phyloP scores from a whole-genome alignment of 805 yeast species.

The Isabelozyma heimii region DNA sequence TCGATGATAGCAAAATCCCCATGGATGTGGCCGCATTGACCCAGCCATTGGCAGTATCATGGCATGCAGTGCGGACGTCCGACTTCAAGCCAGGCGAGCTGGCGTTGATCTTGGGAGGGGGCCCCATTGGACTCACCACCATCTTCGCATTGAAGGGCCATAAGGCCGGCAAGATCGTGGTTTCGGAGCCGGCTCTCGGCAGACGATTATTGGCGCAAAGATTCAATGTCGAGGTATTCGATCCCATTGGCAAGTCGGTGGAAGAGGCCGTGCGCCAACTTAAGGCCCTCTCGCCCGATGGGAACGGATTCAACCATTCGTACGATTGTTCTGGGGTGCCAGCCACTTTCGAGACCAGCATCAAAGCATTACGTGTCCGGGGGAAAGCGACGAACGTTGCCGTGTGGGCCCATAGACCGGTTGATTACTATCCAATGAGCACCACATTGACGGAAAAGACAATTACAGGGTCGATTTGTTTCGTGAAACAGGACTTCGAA shows the following conservation, averaged over 20 bases:
- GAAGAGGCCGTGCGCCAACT: constrained; percentile 36
- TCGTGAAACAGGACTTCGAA: constrained; percentile 54
- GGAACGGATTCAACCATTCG: constrained; percentile 46
- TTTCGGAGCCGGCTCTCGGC: constrained; percentile 55
- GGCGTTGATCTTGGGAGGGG: constrained; percentile 58
- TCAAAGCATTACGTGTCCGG: constrained; percentile 47
- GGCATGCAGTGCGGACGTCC: constrained; percentile 55
- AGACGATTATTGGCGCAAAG: constrained; percentile 56
- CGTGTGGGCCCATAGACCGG: constrained; percentile 56
- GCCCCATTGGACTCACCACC: constrained; percentile 62
- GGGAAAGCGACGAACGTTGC: constrained; percentile 66
- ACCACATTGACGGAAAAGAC: constrained; percentile 53
- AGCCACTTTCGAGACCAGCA: constrained; percentile 50
- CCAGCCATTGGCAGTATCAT: constrained; percentile 59
- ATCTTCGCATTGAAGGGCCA: constrained; percentile 51
- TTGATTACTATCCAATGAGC: constrained; percentile 53
- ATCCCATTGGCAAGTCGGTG: constrained; percentile 41
- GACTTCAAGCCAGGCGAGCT: constrained; percentile 39
- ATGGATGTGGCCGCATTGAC: constrained; percentile 49
- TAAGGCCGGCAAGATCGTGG: constrained; percentile 45
- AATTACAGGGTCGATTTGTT: constrained; percentile 62
- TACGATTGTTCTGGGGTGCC: constrained; percentile 58
- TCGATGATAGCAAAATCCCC: constrained; percentile 39
- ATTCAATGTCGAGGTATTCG: constrained; percentile 47
- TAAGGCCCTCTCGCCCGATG: constrained; percentile 35